Conservation (phyloP, 2,329 filamentous ascomycete species). For the Ceratocystis papillata region DNA sequence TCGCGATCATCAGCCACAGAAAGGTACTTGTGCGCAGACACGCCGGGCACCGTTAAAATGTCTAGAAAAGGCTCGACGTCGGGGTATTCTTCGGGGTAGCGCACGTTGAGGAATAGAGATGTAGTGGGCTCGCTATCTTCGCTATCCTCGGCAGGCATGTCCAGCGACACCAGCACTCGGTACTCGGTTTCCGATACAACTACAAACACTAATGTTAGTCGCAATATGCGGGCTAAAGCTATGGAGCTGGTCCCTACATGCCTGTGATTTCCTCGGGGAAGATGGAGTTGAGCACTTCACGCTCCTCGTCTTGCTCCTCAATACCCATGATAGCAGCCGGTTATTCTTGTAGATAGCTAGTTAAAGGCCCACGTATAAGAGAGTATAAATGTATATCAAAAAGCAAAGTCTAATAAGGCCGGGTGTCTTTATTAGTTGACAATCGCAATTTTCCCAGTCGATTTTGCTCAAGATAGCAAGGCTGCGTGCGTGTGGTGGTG, state of each 20-base stretch:
- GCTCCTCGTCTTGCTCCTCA: conserved; percentile 91
- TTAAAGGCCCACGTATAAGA: background rate
- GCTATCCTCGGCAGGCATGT: conserved; percentile 57
- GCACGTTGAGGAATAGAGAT: conserved; percentile 65
- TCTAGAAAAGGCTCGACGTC: conserved; percentile 77
- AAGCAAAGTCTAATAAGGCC: background rate
- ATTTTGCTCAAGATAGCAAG: background rate
- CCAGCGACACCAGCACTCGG: conserved; percentile 74
- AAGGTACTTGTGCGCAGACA: conserved; percentile 58
- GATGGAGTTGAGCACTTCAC: conserved; percentile 95
- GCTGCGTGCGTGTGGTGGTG: background rate
- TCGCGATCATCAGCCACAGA: conserved; percentile 71
- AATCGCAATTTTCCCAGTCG: background rate
- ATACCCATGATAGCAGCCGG: conserved; percentile 42
- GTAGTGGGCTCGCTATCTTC: conserved; percentile 51
- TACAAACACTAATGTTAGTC: conserved; percentile 31
- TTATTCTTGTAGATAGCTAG: background rate
- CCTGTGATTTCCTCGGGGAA: conserved; percentile 96
- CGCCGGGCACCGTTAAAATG: conserved; percentile 61
- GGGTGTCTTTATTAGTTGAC: background rate
- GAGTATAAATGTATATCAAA: background rate
- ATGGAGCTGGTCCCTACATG: conserved; percentile 31
- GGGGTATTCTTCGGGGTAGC: conserved; percentile 83
- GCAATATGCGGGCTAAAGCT: background rate
- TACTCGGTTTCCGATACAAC: conserved; percentile 87